Base-by-base conservation (phyloP, 345 rosid genomes). In the Camelina laxa region DNA sequence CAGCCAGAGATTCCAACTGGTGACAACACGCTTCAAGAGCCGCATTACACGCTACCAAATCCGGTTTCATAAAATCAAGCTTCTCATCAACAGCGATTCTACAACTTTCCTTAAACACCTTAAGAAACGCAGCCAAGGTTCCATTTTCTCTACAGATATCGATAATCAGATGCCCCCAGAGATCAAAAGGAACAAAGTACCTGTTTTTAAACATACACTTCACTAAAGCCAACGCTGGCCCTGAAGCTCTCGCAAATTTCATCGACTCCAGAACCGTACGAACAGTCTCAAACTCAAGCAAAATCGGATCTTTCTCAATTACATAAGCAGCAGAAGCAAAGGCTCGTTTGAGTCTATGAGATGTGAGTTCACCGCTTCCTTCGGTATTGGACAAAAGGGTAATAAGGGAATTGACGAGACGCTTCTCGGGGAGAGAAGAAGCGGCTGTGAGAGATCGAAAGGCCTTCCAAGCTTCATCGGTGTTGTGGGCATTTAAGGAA, bases 341-440 rank as follows among this genome's bases (percentile, higher is more conserved):
- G 2, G 98, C 98, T 78, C 98, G 88, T 79, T 91, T 91, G 79
- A 91, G 90, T 66, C 84, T 88, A 69, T 82, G 96, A 10, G 77
- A 79, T 62, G 77, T 87, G 30, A 38, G 30, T 19, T 70, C 65
- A 22, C 65, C 50, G 42, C 39, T 13, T 31, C 22, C 71, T 33
- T 48, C 1, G 4, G 11, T 3, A 16, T 0, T 3, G 44, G 95
- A 82, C 27, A 94, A 78, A 72, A 86, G 92, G 60, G 80, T 66
- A 57, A 94, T 84, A 41, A 94, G 90, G 22, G 90, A 82, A 64
- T 94, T 94, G 51, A 88, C 70, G 75, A 94, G 89, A 50, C 83
- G 73, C 80, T 79, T 88, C 11, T 75, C 50, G 1, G 96, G 96
- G 44, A 87, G 84, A 39, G 76, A 49, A 62, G 94, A 87, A 38